phyloP scores from a whole-genome alignment of 1,284 basidiomycete genomes.

The Ceratobasidium papillatum region DNA sequence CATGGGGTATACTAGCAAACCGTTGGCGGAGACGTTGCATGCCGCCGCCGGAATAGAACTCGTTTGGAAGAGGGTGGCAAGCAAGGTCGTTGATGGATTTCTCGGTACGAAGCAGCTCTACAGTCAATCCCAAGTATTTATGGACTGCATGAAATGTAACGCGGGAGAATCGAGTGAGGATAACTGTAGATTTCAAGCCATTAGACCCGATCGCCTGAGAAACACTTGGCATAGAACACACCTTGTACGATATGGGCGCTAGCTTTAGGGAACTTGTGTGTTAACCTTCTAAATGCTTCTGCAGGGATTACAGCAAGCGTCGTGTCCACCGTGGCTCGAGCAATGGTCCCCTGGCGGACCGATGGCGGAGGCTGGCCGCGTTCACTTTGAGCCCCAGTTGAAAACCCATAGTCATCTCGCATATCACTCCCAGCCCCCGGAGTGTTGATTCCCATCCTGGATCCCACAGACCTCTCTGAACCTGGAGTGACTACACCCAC shows the following conservation, averaged over 20 bases:
- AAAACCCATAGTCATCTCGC: slow-evolving; percentile 15
- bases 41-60: slow-evolving; percentile 95
- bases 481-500: background rate
- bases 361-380: slow-evolving; percentile 17
- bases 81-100: slow-evolving; percentile 97
- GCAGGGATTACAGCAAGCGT: slow-evolving; percentile 99
- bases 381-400: slow-evolving; percentile 23
- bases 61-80: slow-evolving; percentile 89
- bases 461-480: slow-evolving; percentile 4
- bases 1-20: slow-evolving; percentile 58
- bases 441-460: background rate
- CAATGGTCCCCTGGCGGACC: slow-evolving; percentile 66
- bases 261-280: slow-evolving; percentile 95
- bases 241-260: slow-evolving; percentile 97
- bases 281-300: slow-evolving; percentile 91
- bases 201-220: background rate
- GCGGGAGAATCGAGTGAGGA: slow-evolving; percentile 93
- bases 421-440: background rate
- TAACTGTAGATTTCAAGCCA: slow-evolving; percentile 63
- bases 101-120: slow-evolving; percentile 95
- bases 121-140: slow-evolving; percentile 93
- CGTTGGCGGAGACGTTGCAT: slow-evolving; percentile 88
- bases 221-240: slow-evolving; percentile 51
- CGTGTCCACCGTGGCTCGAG: slow-evolving; percentile 91
- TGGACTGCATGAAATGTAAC: slow-evolving; percentile 98